A percentile compares a stretch with the other conserved stretches of the same genome.
These are phyloP conservation scores for Euphrasia arctica DNA, from an alignment of 305 asterid species.

Conservation along the genomic window DNA sequence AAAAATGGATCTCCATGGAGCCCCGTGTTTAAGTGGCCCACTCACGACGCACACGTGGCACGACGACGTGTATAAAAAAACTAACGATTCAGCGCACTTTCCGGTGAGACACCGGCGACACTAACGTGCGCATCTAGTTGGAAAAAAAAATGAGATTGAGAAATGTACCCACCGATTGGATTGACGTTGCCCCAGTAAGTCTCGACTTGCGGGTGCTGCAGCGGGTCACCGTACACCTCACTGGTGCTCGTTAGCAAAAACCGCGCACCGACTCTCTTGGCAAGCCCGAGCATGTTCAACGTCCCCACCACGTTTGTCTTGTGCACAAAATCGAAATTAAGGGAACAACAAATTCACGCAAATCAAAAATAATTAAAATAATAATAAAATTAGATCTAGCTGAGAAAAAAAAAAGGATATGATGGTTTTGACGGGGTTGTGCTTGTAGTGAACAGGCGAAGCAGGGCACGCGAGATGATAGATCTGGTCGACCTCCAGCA, in stretches of 20 bases:
- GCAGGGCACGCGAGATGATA: slow-evolving; percentile 98
- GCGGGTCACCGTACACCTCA: slow-evolving; percentile 76
- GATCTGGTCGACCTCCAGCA: slow-evolving; percentile 96
- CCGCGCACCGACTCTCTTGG: slow-evolving; percentile 79
- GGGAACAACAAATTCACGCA: neutral
- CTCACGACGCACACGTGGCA: too few relatives aligned
- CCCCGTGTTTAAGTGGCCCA: too few relatives aligned
- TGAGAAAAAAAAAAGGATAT: slow-evolving; percentile 52
- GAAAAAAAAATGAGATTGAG: neutral
- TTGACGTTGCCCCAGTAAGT: slow-evolving; percentile 86
- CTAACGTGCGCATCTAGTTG: slow-evolving; percentile 4
- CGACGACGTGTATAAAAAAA: too few relatives aligned
- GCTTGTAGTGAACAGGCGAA: slow-evolving; percentile 95
- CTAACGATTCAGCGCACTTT: slow-evolving; percentile 1
- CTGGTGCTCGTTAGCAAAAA: slow-evolving; percentile 83
- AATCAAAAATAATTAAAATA: neutral
- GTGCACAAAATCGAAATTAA: slow-evolving; percentile 27
- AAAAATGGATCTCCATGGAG: too few relatives aligned
- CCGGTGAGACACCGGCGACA: slow-evolving; percentile 18
- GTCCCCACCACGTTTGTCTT: slow-evolving; percentile 90
- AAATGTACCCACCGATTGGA: slow-evolving; percentile 52
- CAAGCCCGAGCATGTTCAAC: slow-evolving; percentile 74
- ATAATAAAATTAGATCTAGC: too few relatives aligned
- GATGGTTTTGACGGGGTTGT: slow-evolving; percentile 92
- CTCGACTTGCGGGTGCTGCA: slow-evolving; percentile 73